A percentile compares a stretch with the other conserved stretches of the same genome.
phyloP scores from a whole-genome alignment of 1,284 basidiomycete genomes.

The Pisolithus thermaeus region DNA sequence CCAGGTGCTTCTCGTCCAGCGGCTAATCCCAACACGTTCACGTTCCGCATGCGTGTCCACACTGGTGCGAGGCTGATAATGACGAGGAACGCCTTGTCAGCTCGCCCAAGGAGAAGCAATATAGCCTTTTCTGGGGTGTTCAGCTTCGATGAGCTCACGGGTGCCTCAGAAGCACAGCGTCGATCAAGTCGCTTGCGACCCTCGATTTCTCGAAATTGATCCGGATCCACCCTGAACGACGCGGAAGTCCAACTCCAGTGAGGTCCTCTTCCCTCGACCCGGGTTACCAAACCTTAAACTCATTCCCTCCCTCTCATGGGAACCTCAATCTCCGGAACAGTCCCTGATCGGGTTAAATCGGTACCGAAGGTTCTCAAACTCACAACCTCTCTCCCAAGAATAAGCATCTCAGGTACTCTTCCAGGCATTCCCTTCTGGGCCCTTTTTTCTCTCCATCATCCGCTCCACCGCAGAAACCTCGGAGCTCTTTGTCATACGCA shows the following conservation, averaged over 20 bases:
- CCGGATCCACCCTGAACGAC: constrained; percentile 10
- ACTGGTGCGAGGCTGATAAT: no score
- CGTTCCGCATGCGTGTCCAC: background rate
- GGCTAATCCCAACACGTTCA: no score
- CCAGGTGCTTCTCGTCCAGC: background rate
- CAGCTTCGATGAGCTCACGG: constrained; percentile 21
- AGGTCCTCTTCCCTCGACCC: constrained; percentile 1
- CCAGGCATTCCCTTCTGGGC: constrained; percentile 1
- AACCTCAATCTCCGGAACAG: background rate
- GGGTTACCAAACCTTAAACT: constrained; percentile 1
- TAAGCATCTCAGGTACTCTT: background rate
- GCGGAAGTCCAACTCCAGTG: background rate
- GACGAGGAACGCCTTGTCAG: background rate
- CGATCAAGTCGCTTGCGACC: constrained; percentile 21
- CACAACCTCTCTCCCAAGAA: background rate
- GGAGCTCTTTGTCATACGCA: constrained; percentile 8
- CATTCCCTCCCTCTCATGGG: background rate
- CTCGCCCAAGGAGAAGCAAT: constrained; percentile 14
- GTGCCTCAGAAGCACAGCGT: constrained; percentile 30
- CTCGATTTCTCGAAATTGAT: constrained; percentile 24
- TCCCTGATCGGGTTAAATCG: constrained; percentile 8
- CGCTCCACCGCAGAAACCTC: background rate
- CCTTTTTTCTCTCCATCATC: constrained; percentile 1
- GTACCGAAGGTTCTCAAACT: constrained; percentile 14
- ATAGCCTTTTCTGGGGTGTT: constrained; percentile 16